Conservation (phyloP, 169 alveolate species). For the Plasmodium knowlesi region DNA sequence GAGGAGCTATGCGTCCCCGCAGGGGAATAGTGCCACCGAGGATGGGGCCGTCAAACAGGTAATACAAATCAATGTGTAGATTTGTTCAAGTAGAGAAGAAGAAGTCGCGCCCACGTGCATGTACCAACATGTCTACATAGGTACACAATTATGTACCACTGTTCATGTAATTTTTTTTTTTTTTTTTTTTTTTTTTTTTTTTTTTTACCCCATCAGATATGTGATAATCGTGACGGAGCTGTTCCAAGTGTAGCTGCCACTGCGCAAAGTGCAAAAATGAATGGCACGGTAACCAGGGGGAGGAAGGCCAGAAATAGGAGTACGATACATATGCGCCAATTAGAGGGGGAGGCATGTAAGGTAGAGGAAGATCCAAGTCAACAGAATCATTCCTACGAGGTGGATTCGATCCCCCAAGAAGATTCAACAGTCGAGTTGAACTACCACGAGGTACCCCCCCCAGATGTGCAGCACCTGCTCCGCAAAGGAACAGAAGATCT, state of each 20-base stretch:
- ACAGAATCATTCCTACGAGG: conserved; percentile 75
- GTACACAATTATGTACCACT: neutral
- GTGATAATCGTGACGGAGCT: neutral
- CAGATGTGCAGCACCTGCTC: conserved; percentile 53
- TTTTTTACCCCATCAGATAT: neutral
- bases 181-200: too few relatives aligned
- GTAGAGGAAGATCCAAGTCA: conserved; percentile 21
- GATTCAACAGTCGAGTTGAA: conserved; percentile 20
- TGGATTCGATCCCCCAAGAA: conserved; percentile 64
- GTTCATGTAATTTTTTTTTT: neutral
- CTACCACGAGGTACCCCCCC: conserved; percentile 82
- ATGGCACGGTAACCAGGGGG: neutral
- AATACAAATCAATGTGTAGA: neutral
- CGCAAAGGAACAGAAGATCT: conserved; percentile 47
- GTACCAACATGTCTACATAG: neutral
- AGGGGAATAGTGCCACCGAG: neutral
- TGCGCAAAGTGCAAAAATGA: neutral
- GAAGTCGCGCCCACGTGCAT: neutral
- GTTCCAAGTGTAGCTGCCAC: neutral
- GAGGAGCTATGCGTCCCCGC: neutral
- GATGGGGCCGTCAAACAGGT: neutral
- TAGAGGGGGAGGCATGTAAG: neutral
- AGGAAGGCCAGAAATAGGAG: neutral
- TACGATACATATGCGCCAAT: neutral
- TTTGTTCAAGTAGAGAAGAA: neutral